Percentiles rank a stretch among this genome's conserved stretches.
Evolutionary conservation across 176 grass and related monocot species (phyloP).

Genomic region (Themeda triandra): DNA sequence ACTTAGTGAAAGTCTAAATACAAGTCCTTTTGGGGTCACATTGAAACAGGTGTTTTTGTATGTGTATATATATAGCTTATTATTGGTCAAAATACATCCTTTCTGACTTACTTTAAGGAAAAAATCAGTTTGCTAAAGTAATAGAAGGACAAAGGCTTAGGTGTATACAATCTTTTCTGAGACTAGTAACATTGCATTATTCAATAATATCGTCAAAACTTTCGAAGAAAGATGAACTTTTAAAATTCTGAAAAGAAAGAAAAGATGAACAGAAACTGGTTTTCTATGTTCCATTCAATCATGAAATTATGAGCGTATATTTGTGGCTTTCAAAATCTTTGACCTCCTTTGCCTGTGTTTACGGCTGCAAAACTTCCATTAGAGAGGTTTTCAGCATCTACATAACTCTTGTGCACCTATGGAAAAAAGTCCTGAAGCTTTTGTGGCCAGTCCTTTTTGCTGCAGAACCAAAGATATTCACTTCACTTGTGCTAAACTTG

Average conservation of each 20-base stretch:
- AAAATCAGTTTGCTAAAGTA: neutral
- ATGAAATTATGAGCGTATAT: neutral
- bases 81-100: neutral
- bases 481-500: neutral
- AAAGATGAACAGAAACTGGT: neutral
- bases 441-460: neutral
- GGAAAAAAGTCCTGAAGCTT: neutral
- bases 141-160: neutral
- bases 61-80: neutral
- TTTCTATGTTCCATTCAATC: neutral
- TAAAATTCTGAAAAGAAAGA: neutral
- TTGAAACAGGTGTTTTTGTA: neutral
- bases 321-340: neutral
- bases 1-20: neutral
- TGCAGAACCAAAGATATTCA: neutral
- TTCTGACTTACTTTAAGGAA: neutral
- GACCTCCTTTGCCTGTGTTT: neutral
- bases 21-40: neutral
- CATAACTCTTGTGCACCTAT: neutral
- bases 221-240: neutral
- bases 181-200: neutral
- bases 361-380: neutral
- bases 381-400: neutral
- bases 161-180: neutral
- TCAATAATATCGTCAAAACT: neutral